Base-by-base conservation (phyloP, 148 eudicot species). In the Rhododendron mucronatum region DNA sequence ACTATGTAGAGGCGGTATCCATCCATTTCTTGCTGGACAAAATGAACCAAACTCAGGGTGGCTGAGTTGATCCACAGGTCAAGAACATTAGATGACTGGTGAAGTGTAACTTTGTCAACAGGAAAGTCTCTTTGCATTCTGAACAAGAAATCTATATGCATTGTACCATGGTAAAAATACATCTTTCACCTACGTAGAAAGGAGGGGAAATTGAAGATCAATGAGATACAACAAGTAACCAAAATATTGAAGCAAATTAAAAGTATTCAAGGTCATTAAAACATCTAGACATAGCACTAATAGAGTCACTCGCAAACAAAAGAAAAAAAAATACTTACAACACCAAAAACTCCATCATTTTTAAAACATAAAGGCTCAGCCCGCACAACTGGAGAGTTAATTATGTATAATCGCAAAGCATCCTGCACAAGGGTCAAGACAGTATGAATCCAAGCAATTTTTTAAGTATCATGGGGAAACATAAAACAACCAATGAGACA, bases 61-160 rank as follows among this genome's bases (percentile, higher is more conserved):
- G 99, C 99, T 37, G 99, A 95, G 88, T 95, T 94, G 90, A 97
- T 97, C 99, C 99, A 97, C 88, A 95, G 96, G 89, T 97, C 99
- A 88, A 97, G 98, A 77, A 97, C 99, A 92, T 95, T 97, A 81
- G 96, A 93, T 21, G 99, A 97, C 26, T 84, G 90, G 81, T 91
- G 91, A 82, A 97, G 87, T 86, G 90, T 86, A 48, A 82, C 63
- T 82, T 87, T 94, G 82, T 95, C 98, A 57, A 89, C 67, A 10
- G 98, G 99, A 83, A 47, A 97, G 92, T 86, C 99, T 94, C 89
- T 95, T 97, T 83, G 98, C 93, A 90, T 97, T 97, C 88, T 97
- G 99, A 88, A 97, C 96, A 69, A 97, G 95, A 85, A 97, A 97
- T 86, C 99, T 93, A 80, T 97, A 97, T 45, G 99, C 99, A 91